phyloP scores from a whole-genome alignment of 768 basidiomycete genomes.

The Fomitopsis serialis region DNA sequence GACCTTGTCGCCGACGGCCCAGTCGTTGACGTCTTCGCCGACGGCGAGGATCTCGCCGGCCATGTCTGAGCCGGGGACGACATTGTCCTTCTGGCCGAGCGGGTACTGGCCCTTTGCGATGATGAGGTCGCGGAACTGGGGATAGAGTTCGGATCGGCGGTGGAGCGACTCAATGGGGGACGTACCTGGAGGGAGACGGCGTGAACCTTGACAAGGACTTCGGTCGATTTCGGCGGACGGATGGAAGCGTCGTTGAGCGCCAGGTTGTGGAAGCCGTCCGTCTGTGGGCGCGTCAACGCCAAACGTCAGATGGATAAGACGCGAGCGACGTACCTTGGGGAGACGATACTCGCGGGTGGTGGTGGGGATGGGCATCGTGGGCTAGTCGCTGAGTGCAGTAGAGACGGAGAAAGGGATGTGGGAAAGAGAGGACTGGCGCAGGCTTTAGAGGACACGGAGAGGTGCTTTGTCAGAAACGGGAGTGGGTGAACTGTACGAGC shows the following conservation, averaged over 20 bases:
- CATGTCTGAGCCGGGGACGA: constrained; percentile 38
- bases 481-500: too few species aligned
- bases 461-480: too few species aligned
- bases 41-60: constrained; percentile 53
- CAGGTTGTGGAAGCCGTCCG: constrained; percentile 18
- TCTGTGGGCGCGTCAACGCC: neutral
- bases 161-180: neutral
- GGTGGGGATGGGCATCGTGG: constrained; percentile 17
- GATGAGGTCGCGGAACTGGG: constrained; percentile 42
- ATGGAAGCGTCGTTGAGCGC: constrained; percentile 21
- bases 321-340: constrained; percentile 10
- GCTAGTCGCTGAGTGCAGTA: too few species aligned
- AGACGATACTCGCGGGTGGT: constrained; percentile 19
- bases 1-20: constrained; percentile 54
- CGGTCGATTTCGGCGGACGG: constrained; percentile 32
- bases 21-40: constrained; percentile 33
- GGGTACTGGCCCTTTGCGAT: constrained; percentile 37
- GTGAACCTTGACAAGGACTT: constrained; percentile 52
- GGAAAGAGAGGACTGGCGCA: too few species aligned
- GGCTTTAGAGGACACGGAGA: too few species aligned
- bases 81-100: constrained; percentile 25
- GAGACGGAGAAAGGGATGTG: too few species aligned
- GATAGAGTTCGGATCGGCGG: neutral
- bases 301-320: neutral
- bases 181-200: constrained; percentile 47